phyloP scores from a whole-genome alignment of 2,329 filamentous ascomycete genomes.

The Magnaporthiopsis rhizophila region DNA sequence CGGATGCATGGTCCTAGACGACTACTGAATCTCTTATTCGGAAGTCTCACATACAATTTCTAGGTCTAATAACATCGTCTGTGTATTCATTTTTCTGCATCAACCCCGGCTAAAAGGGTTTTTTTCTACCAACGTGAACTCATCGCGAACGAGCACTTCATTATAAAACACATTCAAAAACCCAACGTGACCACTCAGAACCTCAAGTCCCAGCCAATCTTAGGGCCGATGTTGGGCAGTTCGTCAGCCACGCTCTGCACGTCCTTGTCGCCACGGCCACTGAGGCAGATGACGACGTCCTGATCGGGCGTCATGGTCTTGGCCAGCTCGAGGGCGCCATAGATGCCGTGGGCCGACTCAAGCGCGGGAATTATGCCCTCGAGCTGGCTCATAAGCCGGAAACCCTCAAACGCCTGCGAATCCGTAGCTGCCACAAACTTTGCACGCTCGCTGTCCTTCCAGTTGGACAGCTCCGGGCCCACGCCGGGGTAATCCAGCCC shows the following conservation, averaged over 20 bases:
- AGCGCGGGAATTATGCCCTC: conserved; percentile 97
- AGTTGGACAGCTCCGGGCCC: conserved; percentile 80
- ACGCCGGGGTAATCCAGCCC: conserved; percentile 97
- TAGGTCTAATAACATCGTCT: neutral
- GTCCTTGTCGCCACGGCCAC: conserved; percentile 93
- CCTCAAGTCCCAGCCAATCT: conserved; percentile 69
- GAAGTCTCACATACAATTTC: neutral
- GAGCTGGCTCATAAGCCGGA: conserved; percentile 73
- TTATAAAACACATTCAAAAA: neutral
- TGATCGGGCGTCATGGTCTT: conserved; percentile 86
- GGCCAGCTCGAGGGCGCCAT: conserved; percentile 78
- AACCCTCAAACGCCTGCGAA: conserved; percentile 79
- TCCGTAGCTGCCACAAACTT: conserved; percentile 89
- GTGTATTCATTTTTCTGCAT: neutral
- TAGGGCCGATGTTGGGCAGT: conserved; percentile 76
- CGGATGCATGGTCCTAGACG: neutral
- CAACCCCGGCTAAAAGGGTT: neutral
- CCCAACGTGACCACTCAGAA: conserved; percentile 31
- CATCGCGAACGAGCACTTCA: neutral
- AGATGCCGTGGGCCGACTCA: conserved; percentile 89
- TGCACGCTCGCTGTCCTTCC: conserved; percentile 86
- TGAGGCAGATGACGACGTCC: conserved; percentile 89
- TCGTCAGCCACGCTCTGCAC: conserved; percentile 97
- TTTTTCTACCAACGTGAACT: neutral
- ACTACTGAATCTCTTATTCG: neutral